phyloP scores from a whole-genome alignment of 1,284 basidiomycete genomes.

The Trichosporon sp. region DNA sequence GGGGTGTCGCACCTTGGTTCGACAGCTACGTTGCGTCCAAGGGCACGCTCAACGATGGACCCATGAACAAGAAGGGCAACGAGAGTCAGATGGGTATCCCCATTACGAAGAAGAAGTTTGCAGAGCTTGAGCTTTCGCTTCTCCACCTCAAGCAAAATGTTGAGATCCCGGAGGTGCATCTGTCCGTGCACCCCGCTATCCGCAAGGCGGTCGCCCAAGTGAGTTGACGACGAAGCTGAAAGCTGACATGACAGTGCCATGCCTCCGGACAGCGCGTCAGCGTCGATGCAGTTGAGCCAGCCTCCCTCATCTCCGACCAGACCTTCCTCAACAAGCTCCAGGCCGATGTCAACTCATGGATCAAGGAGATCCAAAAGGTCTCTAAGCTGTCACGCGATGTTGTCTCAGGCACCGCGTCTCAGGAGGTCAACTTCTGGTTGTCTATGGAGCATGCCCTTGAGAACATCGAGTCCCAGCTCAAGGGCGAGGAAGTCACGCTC shows the following conservation, averaged over 20 bases:
- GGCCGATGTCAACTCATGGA: slow-evolving; percentile 94
- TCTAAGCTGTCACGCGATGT: slow-evolving; percentile 93
- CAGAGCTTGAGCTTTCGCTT: slow-evolving; percentile 93
- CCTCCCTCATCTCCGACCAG: slow-evolving; percentile 70
- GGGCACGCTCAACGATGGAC: slow-evolving; percentile 57
- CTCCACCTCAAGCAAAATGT: slow-evolving; percentile 98
- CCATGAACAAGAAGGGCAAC: slow-evolving; percentile 76
- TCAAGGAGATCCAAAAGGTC: slow-evolving; percentile 95
- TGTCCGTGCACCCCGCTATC: slow-evolving; percentile 88
- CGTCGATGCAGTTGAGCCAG: slow-evolving; percentile 54
- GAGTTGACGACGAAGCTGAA: slow-evolving; percentile 30
- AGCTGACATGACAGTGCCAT: slow-evolving; percentile 35
- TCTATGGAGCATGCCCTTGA: slow-evolving; percentile 91
- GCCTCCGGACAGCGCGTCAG: slow-evolving; percentile 48
- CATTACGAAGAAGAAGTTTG: slow-evolving; percentile 98
- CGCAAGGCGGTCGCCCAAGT: slow-evolving; percentile 80
- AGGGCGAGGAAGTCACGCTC: slow-evolving; percentile 88
- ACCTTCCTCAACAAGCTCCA: slow-evolving; percentile 93
- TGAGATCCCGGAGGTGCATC: slow-evolving; percentile 94
- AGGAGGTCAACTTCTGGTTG: slow-evolving; percentile 99
- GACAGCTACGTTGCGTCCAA: slow-evolving; percentile 81
- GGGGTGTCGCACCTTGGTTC: slow-evolving; percentile 96
- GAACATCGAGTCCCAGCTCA: slow-evolving; percentile 85
- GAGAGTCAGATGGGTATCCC: slow-evolving; percentile 88
- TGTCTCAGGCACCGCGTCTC: slow-evolving; percentile 91